Conservation (phyloP, 352 stramenopile species). For the Nothophytophthora sp. region DNA sequence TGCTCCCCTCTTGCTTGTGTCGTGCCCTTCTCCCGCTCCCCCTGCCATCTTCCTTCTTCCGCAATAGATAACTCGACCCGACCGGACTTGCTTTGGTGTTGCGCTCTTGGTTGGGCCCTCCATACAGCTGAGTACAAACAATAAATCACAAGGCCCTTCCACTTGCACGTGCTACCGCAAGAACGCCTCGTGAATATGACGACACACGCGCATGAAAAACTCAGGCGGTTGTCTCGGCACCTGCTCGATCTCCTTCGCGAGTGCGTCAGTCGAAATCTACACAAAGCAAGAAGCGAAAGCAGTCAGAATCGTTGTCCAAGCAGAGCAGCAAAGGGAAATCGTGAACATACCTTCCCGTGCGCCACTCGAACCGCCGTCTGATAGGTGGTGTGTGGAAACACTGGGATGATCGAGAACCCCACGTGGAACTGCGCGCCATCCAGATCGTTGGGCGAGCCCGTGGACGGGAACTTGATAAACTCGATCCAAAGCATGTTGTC, state of each 20-base stretch:
- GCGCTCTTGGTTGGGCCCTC: not conserved
- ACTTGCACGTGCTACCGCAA: slow-evolving; percentile 25
- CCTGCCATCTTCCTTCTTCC: slow-evolving; percentile 1
- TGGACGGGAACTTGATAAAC: slow-evolving; percentile 62
- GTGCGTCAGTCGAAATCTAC: slow-evolving; percentile 52
- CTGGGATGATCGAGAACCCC: slow-evolving; percentile 46
- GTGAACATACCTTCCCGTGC: slow-evolving; percentile 57
- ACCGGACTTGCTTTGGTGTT: not conserved
- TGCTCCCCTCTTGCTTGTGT: not conserved
- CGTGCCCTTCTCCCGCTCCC: slow-evolving; percentile 1
- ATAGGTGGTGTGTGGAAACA: slow-evolving; percentile 57
- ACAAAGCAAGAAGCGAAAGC: slow-evolving; percentile 7
- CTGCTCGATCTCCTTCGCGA: slow-evolving; percentile 45
- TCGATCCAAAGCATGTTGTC: slow-evolving; percentile 57
- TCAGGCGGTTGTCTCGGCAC: slow-evolving; percentile 44
- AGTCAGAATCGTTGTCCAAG: not conserved
- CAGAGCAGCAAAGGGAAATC: not conserved
- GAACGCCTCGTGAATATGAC: slow-evolving; percentile 46
- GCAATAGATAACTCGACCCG: slow-evolving; percentile 43
- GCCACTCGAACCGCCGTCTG: slow-evolving; percentile 40
- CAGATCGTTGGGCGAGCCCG: slow-evolving; percentile 7
- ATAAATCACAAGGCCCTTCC: not conserved
- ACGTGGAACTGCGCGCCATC: slow-evolving; percentile 49
- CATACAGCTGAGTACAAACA: slow-evolving; percentile 8
- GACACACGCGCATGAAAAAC: slow-evolving; percentile 60